Base-by-base conservation (phyloP, 768 basidiomycete species). In the Dentipellis fragilis region DNA sequence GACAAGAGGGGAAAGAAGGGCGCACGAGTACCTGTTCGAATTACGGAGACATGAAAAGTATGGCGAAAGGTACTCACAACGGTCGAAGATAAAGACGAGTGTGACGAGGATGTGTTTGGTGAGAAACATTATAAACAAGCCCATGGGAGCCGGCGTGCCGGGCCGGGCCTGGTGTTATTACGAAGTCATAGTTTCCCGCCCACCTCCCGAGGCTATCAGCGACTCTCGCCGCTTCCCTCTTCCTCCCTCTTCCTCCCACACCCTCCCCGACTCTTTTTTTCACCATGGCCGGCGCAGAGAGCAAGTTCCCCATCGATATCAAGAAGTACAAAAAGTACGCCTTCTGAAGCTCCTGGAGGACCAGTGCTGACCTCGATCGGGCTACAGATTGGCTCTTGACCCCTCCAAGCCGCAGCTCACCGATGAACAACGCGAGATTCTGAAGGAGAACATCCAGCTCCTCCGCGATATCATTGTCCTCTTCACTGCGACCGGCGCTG, bases 401-500 rank as follows among this genome's bases (percentile, higher is more conserved):
- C 84, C 88, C 5, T 70, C 75, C 39, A 80, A 84, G 52, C 74
- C 81, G 12, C 73, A 75, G 63, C 75, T 93, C 48, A 76, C 83
- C 0, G 64, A 67, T n/a, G 81, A 85, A 55, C 78, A 93, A 66
- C 83, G 75, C 63, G 62, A 74, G 3, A 71, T 69, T 16, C 72
- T 93, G 61, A 67, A 74, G 60, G 69, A 75, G 54, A 93, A 93
- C 69, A 87, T 92, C 63, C 81, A 85, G 65, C 75, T 93, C 29
- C 74, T 91, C 58, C 84, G 91, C 52, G 91, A 93, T 81, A 83
- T 78, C 7, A 89, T 93, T 60, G 83, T 93, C 22, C 72, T 89
- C 48, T 93, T 93, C 70, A 93, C 91, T 0, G 85, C 90, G 5
- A 85, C 87, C 8, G 91, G 88, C 53, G 82, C 87, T 51, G 91